A percentile compares a stretch with the other conserved stretches of the same genome.
These are phyloP conservation scores for Saturnispora serradocipensis DNA, from an alignment of 805 yeast genomes.

Conservation along the genomic window DNA sequence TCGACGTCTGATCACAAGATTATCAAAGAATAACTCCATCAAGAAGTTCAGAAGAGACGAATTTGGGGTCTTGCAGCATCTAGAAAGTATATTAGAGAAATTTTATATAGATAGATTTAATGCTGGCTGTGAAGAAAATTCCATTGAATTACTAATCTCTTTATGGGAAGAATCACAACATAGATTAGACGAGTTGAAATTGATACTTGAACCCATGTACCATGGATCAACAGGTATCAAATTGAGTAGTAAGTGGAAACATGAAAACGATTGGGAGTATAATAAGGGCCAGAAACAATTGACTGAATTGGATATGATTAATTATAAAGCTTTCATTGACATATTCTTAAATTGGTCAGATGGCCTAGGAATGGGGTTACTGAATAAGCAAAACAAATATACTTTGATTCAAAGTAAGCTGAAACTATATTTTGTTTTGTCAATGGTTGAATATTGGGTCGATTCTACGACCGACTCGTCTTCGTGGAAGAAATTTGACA, in stretches of 20 bases:
- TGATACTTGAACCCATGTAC: constrained; percentile 4
- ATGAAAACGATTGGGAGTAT: constrained; percentile 3
- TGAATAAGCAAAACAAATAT: background rate
- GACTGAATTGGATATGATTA: constrained; percentile 3
- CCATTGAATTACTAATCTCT: background rate
- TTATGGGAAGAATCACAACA: background rate
- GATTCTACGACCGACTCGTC: background rate
- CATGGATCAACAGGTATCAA: background rate
- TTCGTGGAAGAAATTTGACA: background rate
- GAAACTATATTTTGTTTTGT: background rate
- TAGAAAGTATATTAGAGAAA: background rate
- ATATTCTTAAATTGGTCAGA: background rate
- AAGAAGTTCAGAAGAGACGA: background rate
- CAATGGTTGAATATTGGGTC: background rate
- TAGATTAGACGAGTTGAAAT: background rate
- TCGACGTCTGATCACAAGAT: background rate
- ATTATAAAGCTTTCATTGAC: background rate
- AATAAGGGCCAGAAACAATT: background rate
- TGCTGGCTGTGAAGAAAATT: background rate
- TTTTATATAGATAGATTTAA: background rate
- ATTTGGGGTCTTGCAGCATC: background rate
- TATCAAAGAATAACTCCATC: background rate
- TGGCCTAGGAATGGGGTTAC: background rate
- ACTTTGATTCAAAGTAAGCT: background rate
- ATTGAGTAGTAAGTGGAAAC: background rate